phyloP scores from a whole-genome alignment of 345 rosid species.

The Aethionema arabicum region DNA sequence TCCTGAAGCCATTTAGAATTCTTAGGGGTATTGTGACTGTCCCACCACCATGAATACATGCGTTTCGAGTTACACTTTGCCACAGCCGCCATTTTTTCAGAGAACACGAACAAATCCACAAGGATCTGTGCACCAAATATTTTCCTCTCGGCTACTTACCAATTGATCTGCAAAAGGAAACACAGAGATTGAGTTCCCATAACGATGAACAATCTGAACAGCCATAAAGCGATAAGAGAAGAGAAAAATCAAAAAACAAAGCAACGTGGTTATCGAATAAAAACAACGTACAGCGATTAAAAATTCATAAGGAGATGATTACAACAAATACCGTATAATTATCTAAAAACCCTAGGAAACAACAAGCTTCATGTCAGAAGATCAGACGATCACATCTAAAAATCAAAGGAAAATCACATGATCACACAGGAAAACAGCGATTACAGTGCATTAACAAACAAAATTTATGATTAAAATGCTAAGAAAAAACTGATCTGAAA shows the following conservation, averaged over 20 bases:
- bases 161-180: constrained; percentile 1
- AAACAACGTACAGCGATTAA: neutral
- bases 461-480: neutral
- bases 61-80: constrained; percentile 52
- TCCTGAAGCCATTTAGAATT: constrained; percentile 96
- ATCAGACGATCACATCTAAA: neutral
- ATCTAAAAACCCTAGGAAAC: neutral
- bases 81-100: constrained; percentile 26
- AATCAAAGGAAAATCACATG: neutral
- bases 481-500: neutral
- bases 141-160: constrained; percentile 16
- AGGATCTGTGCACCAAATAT: constrained; percentile 2
- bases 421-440: neutral
- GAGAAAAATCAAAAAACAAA: neutral
- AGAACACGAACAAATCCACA: constrained; percentile 9
- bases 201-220: neutral
- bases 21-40: constrained; percentile 92
- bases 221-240: neutral
- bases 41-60: constrained; percentile 99
- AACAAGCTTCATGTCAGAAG: neutral
- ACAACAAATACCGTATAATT: neutral
- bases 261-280: neutral
- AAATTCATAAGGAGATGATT: neutral
- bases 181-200: neutral
- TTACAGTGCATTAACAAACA: neutral